These are phyloP conservation scores for Coemansia reversa DNA, from an alignment of 192 early-diverging fungal genomes.

Conservation along the genomic window DNA sequence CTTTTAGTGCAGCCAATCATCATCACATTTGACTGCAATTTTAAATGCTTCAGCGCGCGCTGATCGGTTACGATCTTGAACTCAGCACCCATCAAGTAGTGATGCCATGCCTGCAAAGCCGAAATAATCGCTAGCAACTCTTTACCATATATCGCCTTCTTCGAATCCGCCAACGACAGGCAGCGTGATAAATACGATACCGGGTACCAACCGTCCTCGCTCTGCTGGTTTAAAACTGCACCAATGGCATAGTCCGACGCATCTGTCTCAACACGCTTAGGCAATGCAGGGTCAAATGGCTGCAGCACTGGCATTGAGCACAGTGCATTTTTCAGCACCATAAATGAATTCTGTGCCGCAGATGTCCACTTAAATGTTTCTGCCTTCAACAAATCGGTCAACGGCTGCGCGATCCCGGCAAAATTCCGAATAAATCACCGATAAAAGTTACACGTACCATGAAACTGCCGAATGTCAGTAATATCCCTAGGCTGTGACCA, in stretches of 20 bases:
- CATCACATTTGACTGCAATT: too few species aligned
- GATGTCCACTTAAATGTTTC: neutral
- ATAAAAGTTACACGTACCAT: neutral
- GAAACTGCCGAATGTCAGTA: neutral
- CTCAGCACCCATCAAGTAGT: too few species aligned
- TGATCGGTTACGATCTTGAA: too few species aligned
- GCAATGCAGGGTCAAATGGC: slow-evolving; percentile 10
- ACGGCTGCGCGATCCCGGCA: too few species aligned
- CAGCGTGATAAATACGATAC: too few species aligned
- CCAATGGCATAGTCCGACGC: slow-evolving; percentile 13
- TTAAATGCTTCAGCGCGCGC: too few species aligned
- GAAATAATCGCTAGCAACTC: slow-evolving; percentile 4
- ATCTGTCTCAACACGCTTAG: slow-evolving; percentile 6
- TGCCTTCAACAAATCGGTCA: neutral
- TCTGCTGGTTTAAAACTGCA: slow-evolving; percentile 1
- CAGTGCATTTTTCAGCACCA: slow-evolving; percentile 5
- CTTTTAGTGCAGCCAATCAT: too few species aligned
- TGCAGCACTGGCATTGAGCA: slow-evolving; percentile 3
- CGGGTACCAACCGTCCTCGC: slow-evolving; percentile 6
- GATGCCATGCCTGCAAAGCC: too few species aligned
- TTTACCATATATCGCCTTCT: slow-evolving; percentile 15
- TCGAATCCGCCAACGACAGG: neutral
- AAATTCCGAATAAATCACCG: too few species aligned
- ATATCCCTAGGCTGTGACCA: neutral
- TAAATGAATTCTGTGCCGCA: slow-evolving; percentile 6